A percentile compares a stretch with the other conserved stretches of the same genome.
Conservation (phyloP, 2,329 filamentous ascomycete species). For the Hypoxylon sp. region DNA sequence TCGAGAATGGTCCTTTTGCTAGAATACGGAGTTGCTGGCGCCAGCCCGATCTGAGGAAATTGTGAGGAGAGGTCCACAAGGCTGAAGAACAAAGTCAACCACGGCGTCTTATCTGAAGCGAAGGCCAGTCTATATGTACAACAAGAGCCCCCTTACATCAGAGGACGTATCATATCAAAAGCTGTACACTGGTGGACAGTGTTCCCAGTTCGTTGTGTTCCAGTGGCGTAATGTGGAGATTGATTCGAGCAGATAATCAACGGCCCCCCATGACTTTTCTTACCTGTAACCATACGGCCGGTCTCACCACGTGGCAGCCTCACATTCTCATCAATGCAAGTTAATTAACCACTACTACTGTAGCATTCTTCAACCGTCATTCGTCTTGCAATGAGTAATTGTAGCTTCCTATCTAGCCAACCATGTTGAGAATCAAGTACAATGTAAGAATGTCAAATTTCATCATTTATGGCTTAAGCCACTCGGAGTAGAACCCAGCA, state of each 20-base stretch:
- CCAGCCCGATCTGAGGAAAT: slow-evolving; percentile 18
- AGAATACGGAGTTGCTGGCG: slow-evolving; percentile 23
- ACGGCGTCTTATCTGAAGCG: slow-evolving; percentile 1
- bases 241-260: background rate
- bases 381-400: background rate
- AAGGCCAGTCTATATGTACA: background rate
- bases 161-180: background rate
- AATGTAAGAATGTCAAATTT: background rate
- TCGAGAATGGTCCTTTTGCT: background rate
- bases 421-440: too few species aligned
- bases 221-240: background rate
- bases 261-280: slow-evolving; percentile 4
- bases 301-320: slow-evolving; percentile 21
- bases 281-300: background rate
- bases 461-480: background rate
- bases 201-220: background rate
- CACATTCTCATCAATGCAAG: slow-evolving; percentile 4
- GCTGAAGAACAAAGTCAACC: slow-evolving; percentile 7
- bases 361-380: background rate
- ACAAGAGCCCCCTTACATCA: background rate
- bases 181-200: background rate
- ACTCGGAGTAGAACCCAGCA: background rate
- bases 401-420: background rate
- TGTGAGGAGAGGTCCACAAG: slow-evolving; percentile 7
- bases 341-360: background rate